Base-by-base conservation (phyloP, 208 protist genomes). In the Balamuthia mandrillaris region DNA sequence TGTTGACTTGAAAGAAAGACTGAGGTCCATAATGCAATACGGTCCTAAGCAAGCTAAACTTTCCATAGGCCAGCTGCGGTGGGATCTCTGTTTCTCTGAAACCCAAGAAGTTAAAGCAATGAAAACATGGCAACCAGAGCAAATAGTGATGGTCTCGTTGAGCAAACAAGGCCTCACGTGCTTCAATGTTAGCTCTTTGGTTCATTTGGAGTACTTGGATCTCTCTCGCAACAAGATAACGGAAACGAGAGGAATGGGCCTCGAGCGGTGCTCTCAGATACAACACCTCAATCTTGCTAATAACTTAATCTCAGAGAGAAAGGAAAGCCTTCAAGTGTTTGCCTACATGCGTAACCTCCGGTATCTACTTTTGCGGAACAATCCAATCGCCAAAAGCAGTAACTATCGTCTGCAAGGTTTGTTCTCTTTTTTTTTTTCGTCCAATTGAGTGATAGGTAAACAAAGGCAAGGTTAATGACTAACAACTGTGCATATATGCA, bases 121-220 rank as follows among this genome's bases (percentile, higher is more conserved):
- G 70, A 79, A 54, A 37, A 42, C 70, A 21, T 79, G 70, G 70
- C 70, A 79, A 51, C 45, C 70, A 14, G 35, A 44, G 70, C 44
- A 60, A 29, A 10, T 79, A 7, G 70, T 79, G 47, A 79, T 79
- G 75, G 54, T 82, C n/a, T 29, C 49, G 37, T 33, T 82, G 49
- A 49, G 54, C 37, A 82, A 66, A 41, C 49, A 66, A 56, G 52
- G 45, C 75, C 54, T 82, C n/a, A 37, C 49, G 27, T 45, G 29
- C 75, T 82, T 82, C 75, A 66, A 61, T 56, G 75, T 82, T 2
- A 56, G 75, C 16, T 37, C 31, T 24, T 42, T 82, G 37, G 54
- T 82, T 16, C 61, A 82, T 29, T 56, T 82, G 27, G 75, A 82
- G 54, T 61, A 82, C 14, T 39, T 82, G 52, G 75, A 82, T 31